These are phyloP conservation scores for Cercospora nicotianae DNA, from an alignment of 2,329 filamentous ascomycete genomes.

Conservation along the genomic window DNA sequence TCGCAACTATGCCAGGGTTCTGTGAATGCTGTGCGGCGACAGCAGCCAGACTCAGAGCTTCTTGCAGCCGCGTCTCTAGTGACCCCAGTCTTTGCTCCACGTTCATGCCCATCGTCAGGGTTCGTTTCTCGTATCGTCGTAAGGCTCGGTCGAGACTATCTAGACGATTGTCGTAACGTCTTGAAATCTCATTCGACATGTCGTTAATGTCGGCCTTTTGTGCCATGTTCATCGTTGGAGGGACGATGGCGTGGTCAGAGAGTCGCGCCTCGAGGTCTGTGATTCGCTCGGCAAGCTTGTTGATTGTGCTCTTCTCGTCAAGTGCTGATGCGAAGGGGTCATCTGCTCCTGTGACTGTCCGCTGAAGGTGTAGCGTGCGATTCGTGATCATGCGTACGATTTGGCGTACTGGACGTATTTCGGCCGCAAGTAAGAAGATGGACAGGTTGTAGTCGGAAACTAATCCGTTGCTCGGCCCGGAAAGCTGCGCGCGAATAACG, in stretches of 20 bases:
- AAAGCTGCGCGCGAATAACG: slow-evolving; percentile 75
- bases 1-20: slow-evolving; percentile 29
- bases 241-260: slow-evolving; percentile 30
- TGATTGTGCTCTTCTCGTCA: slow-evolving; percentile 39
- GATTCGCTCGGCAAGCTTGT: slow-evolving; percentile 33
- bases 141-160: slow-evolving; percentile 87
- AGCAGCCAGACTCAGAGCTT: slow-evolving; percentile 77
- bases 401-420: slow-evolving; percentile 79
- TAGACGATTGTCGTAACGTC: slow-evolving; percentile 74
- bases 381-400: slow-evolving; percentile 76
- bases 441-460: slow-evolving; percentile 92
- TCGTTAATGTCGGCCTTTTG: slow-evolving; percentile 38
- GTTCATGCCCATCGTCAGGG: slow-evolving; percentile 70
- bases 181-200: slow-evolving; percentile 55
- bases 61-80: slow-evolving; percentile 69
- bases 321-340: slow-evolving; percentile 27
- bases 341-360: slow-evolving; percentile 54
- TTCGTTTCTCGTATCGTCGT: slow-evolving; percentile 86
- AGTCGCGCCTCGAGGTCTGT: slow-evolving; percentile 37
- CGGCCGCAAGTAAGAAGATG: slow-evolving; percentile 83
- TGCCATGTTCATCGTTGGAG: slow-evolving; percentile 28
- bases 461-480: slow-evolving; percentile 77
- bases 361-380: slow-evolving; percentile 78
- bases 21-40: slow-evolving; percentile 59
- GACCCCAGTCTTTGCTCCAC: slow-evolving; percentile 72